Evolutionary conservation across 78 protist genomes (phyloP), one percentile per base, ranked within the genome.

Genomic region (Emiliania huxleyi): DNA sequence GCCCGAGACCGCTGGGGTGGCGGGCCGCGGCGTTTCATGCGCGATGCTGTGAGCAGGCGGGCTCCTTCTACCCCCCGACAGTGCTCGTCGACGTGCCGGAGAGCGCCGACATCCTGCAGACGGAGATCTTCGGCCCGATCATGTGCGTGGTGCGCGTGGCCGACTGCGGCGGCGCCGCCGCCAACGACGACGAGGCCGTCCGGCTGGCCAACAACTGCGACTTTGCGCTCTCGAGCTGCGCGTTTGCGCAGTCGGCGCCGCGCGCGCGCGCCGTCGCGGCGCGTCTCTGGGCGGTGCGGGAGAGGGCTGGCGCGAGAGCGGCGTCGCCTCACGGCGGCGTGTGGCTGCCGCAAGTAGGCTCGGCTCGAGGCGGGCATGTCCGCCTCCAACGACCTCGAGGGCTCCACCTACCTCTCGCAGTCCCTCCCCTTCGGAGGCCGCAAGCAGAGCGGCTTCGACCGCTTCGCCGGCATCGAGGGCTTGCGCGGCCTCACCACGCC

Each of bases 371-470:
- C 89, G 4, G 89, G 89, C 15, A 44, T 81, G 46, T 25, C 19
- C 26, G 46, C 89, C 38, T 23, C 3, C 89, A 89, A 89, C 42
- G 92, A 89, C 42, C 15, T 89, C 29, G 92, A n/a, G n/a, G n/a
- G 23, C 42, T 69, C 92, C 11, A 15, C 46, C n/a, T 85, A 85
- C 90, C 11, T 48, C 46, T 85, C 19, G 45, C 71, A 85, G 37
- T 85, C 92, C 38, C 92, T 89, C 12, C 92, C 92, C 25, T 23
- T 89, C 2, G 92, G 92, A 26, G 92, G 92, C 56, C 38, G 8
- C 37, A 89, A 89, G 55, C 15, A 29, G 23, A 38, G 52, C 40
- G 92, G 92, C 48, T 89, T 55, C 56, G 92, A 33, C 26, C 22
- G 35, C 40, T 89, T 89, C 26, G 92, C 92, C 11, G 92, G 92